Evolutionary conservation across 768 basidiomycete genomes (phyloP), one percentile per base, ranked within the genome.

Genomic region (Kwoniella sp.): DNA sequence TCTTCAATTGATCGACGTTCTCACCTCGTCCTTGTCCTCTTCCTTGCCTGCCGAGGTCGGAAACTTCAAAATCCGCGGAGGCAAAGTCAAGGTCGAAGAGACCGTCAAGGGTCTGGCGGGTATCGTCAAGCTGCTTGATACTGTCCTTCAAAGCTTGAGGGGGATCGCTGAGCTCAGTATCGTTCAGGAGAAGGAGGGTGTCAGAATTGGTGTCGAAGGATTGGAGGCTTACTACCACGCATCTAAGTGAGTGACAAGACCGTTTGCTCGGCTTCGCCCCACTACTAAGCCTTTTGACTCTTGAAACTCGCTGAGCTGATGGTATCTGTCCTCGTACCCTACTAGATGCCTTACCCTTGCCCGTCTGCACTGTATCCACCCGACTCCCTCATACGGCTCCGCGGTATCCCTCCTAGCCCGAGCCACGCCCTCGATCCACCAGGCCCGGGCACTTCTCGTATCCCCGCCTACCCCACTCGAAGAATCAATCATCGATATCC

Each of bases 181-280:
- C 41, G 90, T 95, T 15, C 92, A 95, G 73, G 91, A 93, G 78
- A 91, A 87, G 72, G 88, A 91, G 0, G 91, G 93, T 68, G 84
- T 96, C 4, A 86, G 88, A 0, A 84, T 88, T 4, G 89, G 87
- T 17, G 86, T 93, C 2, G 92, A 96, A 48, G 89, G 87, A 2
- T 83, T 92, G 28, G 80, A 89, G 45, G 86, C 87, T 0, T 90
- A 86, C 72, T 89, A 89, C 2, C 89, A 89, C 72, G 90, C 89
- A 0, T 86, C 86, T 60, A 86, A 89, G 90, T 90, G 70, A 71
- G 82, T 63, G 8, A n/a, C n/a, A n/a, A n/a, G n/a, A n/a, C n/a
- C n/a, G n/a, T n/a, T n/a, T n/a, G n/a, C n/a, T n/a, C n/a, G 20
- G 38, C 38, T 41, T 41, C 38, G 38, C 9, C 38, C 11, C 9